Percentiles rank a stretch among this genome's conserved stretches.
phyloP scores from a whole-genome alignment of 345 rosid species.

The Pugionium cornutum region DNA sequence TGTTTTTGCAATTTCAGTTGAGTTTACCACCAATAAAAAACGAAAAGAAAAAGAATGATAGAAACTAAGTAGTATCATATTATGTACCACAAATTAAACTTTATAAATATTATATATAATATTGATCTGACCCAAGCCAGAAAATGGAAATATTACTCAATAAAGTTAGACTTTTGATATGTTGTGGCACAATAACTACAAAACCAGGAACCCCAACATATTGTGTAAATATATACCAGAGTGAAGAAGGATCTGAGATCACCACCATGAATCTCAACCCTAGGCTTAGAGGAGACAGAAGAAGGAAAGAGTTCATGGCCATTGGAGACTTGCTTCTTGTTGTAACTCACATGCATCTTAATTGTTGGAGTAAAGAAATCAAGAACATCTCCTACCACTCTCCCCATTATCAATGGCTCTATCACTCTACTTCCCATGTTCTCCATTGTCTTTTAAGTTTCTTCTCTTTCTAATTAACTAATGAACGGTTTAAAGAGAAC shows the following conservation, averaged over 20 bases:
- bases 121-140: slow-evolving; percentile 8
- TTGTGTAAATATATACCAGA: slow-evolving; percentile 45
- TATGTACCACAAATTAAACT: too few relatives aligned
- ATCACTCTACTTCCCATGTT: slow-evolving; percentile 35
- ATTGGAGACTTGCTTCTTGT: slow-evolving; percentile 32
- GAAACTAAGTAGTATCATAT: not conserved
- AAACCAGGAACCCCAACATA: not conserved
- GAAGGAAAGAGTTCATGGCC: not conserved
- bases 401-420: slow-evolving; percentile 54
- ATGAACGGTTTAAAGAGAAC: not conserved
- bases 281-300: slow-evolving; percentile 34
- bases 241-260: slow-evolving; percentile 68
- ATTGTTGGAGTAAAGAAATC: slow-evolving; percentile 50
- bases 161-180: not conserved
- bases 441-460: slow-evolving; percentile 24
- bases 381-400: slow-evolving; percentile 37
- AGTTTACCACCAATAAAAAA: slow-evolving; percentile 5
- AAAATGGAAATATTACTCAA: slow-evolving; percentile 3
- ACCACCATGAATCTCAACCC: slow-evolving; percentile 55
- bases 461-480: not conserved
- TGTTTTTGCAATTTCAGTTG: slow-evolving; percentile 33
- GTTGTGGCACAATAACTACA: too few relatives aligned
- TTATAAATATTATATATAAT: not conserved
- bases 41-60: not conserved
- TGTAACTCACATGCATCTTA: slow-evolving; percentile 51